Evolutionary conservation across 495 filamentous ascomycete species (phyloP), one percentile per base, ranked within the genome.

Genomic region (Penicillium coprophilum): DNA sequence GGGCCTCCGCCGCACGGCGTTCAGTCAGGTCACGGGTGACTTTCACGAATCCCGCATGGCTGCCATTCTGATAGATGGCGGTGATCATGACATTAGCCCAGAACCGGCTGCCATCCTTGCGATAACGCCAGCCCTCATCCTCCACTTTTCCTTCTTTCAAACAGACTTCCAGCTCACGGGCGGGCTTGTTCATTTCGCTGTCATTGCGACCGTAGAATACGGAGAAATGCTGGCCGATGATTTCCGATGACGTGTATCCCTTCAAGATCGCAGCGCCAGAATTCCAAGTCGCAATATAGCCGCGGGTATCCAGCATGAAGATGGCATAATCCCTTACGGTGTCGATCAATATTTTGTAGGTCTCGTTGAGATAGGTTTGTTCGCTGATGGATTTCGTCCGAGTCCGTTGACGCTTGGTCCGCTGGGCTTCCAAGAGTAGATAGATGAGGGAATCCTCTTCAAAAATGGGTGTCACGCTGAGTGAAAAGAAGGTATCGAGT

Each of bases 41-140:
- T 62, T 87, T 87, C 59, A 79, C 80, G 46, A 85, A 87, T 23
- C 85, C 85, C 19, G 86, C 75, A 54, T 85, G 82, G 19, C 77
- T 76, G 41, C 78, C 80, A 39, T 77, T 71, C 46, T 80, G 76
- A 50, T 81, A 82, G 38, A 87, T 75, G 5, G 84, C 74, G 2
- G 84, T 84, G 70, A 87, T 85, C 65, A 82, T 74, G 23, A 87
- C 85, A 57, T 86, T 87, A 32, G 85, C 85, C 84, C 85, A 87
- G 64, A 87, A 87, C 15, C 80, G 77, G 6, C 64, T 74, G 2
- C 84, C 83, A 63, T 87, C 83, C 59, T 82, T 81, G 9, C 77
- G 77, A 60, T 86, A 85, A 11, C 85, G 80, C 85, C 85, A 87
- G 4, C 82, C 82, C 58, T 87, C 85, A 54, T 87, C 85, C 61